These are phyloP conservation scores for Ogataea naganishii DNA, from an alignment of 805 yeast genomes.

Conservation along the genomic window DNA sequence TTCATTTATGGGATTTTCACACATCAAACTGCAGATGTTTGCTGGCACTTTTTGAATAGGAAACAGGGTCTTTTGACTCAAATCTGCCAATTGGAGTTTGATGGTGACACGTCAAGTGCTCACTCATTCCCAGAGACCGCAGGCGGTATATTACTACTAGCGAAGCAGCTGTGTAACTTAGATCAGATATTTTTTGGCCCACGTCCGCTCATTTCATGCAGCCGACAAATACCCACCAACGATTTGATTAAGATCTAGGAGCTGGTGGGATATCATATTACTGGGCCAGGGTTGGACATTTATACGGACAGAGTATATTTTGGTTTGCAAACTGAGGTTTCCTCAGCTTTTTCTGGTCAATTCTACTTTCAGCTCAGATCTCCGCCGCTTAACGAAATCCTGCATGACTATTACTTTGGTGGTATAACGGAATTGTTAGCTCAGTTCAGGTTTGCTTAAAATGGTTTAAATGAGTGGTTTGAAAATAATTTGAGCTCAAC, in stretches of 20 bases:
- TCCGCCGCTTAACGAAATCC: slow-evolving; percentile 31
- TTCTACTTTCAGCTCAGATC: too few relatives aligned
- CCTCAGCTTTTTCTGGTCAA: too few relatives aligned
- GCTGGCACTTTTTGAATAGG: slow-evolving; percentile 58
- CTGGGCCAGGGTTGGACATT: slow-evolving; percentile 25
- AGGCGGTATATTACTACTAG: slow-evolving; percentile 49
- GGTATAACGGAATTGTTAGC: slow-evolving; percentile 40
- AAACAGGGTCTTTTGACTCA: slow-evolving; percentile 45
- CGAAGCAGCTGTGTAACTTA: slow-evolving; percentile 25
- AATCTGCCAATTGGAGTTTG: slow-evolving; percentile 45
- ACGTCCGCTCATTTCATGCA: too few relatives aligned
- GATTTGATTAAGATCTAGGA: slow-evolving; percentile 34
- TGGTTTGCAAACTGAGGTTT: slow-evolving; percentile 40
- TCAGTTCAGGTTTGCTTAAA: slow-evolving; percentile 31
- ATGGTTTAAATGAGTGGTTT: slow-evolving; percentile 34
- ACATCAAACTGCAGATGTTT: slow-evolving; percentile 56
- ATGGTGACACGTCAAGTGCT: slow-evolving; percentile 37
- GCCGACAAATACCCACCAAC: slow-evolving; percentile 32
- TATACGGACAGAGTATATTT: slow-evolving; percentile 50
- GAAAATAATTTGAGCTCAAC: slow-evolving; percentile 11
- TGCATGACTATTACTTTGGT: slow-evolving; percentile 44
- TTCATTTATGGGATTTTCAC: slow-evolving; percentile 51
- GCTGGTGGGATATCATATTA: slow-evolving; percentile 28
- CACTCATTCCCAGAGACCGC: slow-evolving; percentile 53
- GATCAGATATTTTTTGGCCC: too few relatives aligned